Conservation (phyloP, 352 stramenopile genomes). For the Phytopythium chamaehyphon region DNA sequence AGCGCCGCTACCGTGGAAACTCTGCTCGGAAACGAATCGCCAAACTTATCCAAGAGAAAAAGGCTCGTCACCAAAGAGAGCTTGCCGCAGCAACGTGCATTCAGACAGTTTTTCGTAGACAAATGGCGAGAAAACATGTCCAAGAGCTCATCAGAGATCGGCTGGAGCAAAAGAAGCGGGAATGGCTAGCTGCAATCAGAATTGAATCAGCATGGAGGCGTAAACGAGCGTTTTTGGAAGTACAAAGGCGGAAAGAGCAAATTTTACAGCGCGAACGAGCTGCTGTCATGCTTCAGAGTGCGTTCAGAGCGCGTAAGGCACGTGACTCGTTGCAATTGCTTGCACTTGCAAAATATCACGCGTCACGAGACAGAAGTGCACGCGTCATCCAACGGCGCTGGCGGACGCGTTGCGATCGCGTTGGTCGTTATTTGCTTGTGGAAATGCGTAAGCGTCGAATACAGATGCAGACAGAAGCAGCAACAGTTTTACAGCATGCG, state of each 20-base stretch:
- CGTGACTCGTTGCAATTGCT: conserved; percentile 40
- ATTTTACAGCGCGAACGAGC: conserved; percentile 33
- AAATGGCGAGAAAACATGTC: conserved; percentile 37
- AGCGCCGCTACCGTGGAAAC: conserved; percentile 42
- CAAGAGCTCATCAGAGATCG: conserved; percentile 27
- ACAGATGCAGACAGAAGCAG: conserved; percentile 27
- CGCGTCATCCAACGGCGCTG: conserved; percentile 51
- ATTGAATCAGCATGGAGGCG: conserved; percentile 57
- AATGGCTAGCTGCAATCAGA: conserved; percentile 28
- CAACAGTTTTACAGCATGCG: conserved; percentile 38
- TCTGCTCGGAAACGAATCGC: neutral
- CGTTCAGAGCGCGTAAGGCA: conserved; percentile 45
- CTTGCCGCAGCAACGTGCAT: conserved; percentile 42
- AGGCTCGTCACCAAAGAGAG: conserved; percentile 22
- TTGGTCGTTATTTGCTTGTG: conserved; percentile 31
- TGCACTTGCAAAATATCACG: conserved; percentile 31
- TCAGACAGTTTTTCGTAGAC: conserved; percentile 54
- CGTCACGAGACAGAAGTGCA: conserved; percentile 28
- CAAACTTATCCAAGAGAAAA: conserved; percentile 20
- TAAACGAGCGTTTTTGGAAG: conserved; percentile 25
- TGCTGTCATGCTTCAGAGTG: conserved; percentile 52
- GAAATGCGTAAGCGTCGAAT: conserved; percentile 30
- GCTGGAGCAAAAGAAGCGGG: conserved; percentile 23
- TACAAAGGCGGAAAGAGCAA: conserved; percentile 19
- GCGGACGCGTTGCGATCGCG: conserved; percentile 36